A percentile compares a stretch with the other conserved stretches of the same genome.
Conservation (phyloP, 352 stramenopile species). For the Phytophthora melonis region DNA sequence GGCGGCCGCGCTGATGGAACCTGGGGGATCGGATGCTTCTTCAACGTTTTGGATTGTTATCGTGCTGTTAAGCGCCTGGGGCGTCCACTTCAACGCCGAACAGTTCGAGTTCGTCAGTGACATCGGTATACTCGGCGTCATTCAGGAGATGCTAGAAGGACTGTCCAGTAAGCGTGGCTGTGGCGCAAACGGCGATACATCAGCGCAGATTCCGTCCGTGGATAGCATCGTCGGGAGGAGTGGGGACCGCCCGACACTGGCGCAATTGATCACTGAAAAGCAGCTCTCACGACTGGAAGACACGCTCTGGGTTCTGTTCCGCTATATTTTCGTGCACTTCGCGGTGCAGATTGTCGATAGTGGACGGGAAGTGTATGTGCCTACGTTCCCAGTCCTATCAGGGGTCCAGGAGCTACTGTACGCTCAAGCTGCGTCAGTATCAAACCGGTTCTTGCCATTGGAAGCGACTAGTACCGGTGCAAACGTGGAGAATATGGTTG, state of each 20-base stretch:
- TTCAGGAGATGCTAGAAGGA: constrained; percentile 43
- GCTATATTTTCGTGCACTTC: constrained; percentile 56
- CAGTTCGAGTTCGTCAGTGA: constrained; percentile 68
- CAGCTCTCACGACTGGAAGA: constrained; percentile 33
- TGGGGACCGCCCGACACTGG: constrained; percentile 6
- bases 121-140: constrained; percentile 49
- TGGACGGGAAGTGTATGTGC: constrained; percentile 12
- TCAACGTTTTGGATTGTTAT: constrained; percentile 41
- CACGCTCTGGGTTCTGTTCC: constrained; percentile 48
- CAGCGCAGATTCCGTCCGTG: constrained; percentile 4
- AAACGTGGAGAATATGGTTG: not conserved
- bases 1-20: constrained; percentile 24
- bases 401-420: constrained; percentile 33
- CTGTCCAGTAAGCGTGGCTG: constrained; percentile 14
- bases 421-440: constrained; percentile 30
- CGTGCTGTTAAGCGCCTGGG: constrained; percentile 52
- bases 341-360: constrained; percentile 20
- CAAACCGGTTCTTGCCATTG: constrained; percentile 21
- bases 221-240: constrained; percentile 27
- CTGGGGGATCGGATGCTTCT: constrained; percentile 5
- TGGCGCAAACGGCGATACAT: not conserved
- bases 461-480: not conserved
- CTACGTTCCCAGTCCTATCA: constrained; percentile 36
- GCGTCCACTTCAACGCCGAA: constrained; percentile 43
- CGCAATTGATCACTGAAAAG: constrained; percentile 17